Evolutionary conservation across 2,329 filamentous ascomycete genomes (phyloP), one percentile per base, ranked within the genome.

Genomic region (Exophiala oligosperma): DNA sequence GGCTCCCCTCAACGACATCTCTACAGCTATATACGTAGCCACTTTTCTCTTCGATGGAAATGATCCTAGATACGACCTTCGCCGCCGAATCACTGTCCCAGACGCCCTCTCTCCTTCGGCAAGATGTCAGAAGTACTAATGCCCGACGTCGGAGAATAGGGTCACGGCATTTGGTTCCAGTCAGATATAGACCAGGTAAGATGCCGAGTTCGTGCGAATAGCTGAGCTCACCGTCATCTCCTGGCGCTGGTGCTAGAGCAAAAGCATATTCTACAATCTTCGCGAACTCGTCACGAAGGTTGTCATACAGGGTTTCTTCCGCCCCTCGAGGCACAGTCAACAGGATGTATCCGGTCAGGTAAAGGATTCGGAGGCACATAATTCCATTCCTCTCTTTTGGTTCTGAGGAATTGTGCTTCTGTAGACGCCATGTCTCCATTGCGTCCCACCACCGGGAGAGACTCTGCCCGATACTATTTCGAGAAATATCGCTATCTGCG

Each of bases 91-190:
- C 5, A 21, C 38, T 41, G 12, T 41, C 38, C 38, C 38, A 41
- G 4, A 41, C 38, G 12, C 38, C 38, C 12, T 41, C 38, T 14
- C 12, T 41, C 17, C 38, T 41, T 41, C 12, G 38, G 12, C 6
- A 8, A 6, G 38, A 41, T 6, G 38, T 14, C 38, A 61, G 47
- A 11, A 61, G 26, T 2, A 8, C 23, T 8, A 61, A 35, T 6
- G 61, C 61, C 40, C 53, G 37, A 49, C 61, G 61, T 14, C 59
- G 61, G 23, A 63, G 47, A 12, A 43, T 43, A 1, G 61, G 61
- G 26, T 63, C 37, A 7, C 61, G 54, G 37, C 61, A 63, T 51
- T 52, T 58, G 21, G 32, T 48, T 8, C 48, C 59, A 11, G 57
- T 49, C 8, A 53, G 51, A 14, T 41, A 49, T 11, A 63, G 52